Evolutionary conservation across 805 yeast species (phyloP).

Genomic region (Candida sanyiensis): DNA sequence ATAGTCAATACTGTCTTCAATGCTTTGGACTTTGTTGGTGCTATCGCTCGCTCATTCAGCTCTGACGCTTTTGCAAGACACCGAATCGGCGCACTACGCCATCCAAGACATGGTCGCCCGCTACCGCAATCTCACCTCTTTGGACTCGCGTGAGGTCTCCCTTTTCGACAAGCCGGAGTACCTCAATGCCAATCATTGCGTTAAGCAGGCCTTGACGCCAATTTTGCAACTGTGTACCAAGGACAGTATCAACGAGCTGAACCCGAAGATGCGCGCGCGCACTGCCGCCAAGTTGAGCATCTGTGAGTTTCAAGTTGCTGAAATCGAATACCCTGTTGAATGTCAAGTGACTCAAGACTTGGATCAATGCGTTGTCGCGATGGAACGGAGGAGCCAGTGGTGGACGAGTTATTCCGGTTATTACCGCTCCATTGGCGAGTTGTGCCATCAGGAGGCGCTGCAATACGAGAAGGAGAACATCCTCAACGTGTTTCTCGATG

Average conservation of each 20-base stretch:
- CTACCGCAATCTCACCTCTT: conserved; percentile 14
- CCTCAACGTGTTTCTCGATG: conserved; percentile 39
- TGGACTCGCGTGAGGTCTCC: conserved; percentile 8
- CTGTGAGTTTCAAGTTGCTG: conserved; percentile 49
- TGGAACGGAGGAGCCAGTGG: conserved; percentile 48
- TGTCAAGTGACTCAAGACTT: conserved; percentile 24
- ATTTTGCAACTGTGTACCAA: conserved; percentile 37
- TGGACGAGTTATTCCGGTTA: conserved; percentile 74
- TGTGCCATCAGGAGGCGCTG: conserved; percentile 48
- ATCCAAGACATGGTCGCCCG: conserved; percentile 19
- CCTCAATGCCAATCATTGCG: conserved; percentile 27
- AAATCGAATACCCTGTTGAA: conserved; percentile 28
- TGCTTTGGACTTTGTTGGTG: background rate
- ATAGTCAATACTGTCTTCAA: background rate
- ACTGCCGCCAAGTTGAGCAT: conserved; percentile 44
- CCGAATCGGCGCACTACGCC: conserved; percentile 10
- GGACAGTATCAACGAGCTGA: conserved; percentile 35
- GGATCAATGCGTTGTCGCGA: conserved; percentile 34
- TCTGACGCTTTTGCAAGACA: background rate
- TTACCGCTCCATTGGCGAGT: conserved; percentile 45
- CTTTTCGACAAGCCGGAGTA: conserved; percentile 11
- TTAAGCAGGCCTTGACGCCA: conserved; percentile 34
- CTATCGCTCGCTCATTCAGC: background rate
- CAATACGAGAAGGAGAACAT: conserved; percentile 51
- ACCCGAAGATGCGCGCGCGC: conserved; percentile 29